These are phyloP conservation scores for Talaromyces proteolyticus DNA, from an alignment of 495 filamentous ascomycete species.

Conservation along the genomic window DNA sequence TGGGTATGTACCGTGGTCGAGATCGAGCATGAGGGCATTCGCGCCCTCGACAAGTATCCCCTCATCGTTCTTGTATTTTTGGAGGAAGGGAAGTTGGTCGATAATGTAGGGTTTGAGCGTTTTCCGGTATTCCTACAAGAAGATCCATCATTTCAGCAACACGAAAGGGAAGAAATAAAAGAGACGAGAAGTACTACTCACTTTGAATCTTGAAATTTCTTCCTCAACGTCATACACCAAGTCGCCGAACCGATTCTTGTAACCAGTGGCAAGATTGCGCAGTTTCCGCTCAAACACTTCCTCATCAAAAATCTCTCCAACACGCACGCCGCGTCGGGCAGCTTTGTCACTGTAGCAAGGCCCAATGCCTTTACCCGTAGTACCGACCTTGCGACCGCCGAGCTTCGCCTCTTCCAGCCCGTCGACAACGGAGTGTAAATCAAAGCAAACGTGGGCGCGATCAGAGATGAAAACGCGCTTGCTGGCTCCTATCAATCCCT, in stretches of 20 bases:
- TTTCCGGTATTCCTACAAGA: slow-evolving; percentile 52
- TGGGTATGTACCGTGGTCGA: slow-evolving; percentile 77
- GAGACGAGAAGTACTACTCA: slow-evolving; percentile 9
- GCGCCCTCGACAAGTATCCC: slow-evolving; percentile 79
- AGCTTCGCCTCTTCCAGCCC: slow-evolving; percentile 75
- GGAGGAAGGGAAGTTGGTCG: slow-evolving; percentile 50
- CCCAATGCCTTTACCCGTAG: slow-evolving; percentile 63
- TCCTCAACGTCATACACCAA: slow-evolving; percentile 75
- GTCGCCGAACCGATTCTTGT: slow-evolving; percentile 69
- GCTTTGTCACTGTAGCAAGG: slow-evolving; percentile 83
- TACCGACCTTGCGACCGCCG: slow-evolving; percentile 56
- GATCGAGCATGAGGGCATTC: slow-evolving; percentile 80
- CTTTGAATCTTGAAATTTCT: slow-evolving; percentile 66
- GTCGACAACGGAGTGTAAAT: slow-evolving; percentile 77
- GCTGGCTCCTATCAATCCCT: slow-evolving; percentile 61
- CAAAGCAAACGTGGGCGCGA: slow-evolving; percentile 77
- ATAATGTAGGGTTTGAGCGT: slow-evolving; percentile 63
- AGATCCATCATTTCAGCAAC: not conserved
- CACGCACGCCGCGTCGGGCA: slow-evolving; percentile 63
- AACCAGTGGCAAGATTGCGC: slow-evolving; percentile 56
- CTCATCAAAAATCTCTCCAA: slow-evolving; percentile 72
- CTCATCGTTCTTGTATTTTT: slow-evolving; percentile 46
- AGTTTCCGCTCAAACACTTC: slow-evolving; percentile 69
- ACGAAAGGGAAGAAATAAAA: not conserved
- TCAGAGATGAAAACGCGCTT: slow-evolving; percentile 73